Conservation (phyloP, 2,329 filamentous ascomycete genomes). For the Penicillium brasilianum region DNA sequence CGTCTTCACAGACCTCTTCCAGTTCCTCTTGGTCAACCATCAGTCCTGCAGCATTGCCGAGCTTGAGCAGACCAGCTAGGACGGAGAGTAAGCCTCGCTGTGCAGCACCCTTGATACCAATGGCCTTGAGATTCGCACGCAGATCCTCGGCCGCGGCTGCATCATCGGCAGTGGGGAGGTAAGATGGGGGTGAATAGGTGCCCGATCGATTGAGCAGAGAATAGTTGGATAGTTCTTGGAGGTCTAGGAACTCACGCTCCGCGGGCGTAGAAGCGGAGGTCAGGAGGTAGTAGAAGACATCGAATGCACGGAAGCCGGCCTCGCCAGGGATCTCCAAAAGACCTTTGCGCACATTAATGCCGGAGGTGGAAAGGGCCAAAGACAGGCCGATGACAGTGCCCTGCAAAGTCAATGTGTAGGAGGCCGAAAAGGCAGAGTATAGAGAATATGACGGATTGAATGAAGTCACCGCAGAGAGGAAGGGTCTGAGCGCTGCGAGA, state of each 20-base stretch:
- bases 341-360: constrained; percentile 81
- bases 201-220: constrained; percentile 78
- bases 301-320: constrained; percentile 86
- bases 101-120: constrained; percentile 87
- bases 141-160: constrained; percentile 93
- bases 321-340: constrained; percentile 80
- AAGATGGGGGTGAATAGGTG: constrained; percentile 84
- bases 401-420: constrained; percentile 78
- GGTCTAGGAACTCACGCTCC: constrained; percentile 84
- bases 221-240: constrained; percentile 79
- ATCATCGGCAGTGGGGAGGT: constrained; percentile 91
- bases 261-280: constrained; percentile 87
- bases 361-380: constrained; percentile 80
- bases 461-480: constrained; percentile 84
- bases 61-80: constrained; percentile 83
- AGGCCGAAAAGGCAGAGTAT: constrained; percentile 79
- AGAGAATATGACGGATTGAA: constrained; percentile 83
- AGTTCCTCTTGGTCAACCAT: constrained; percentile 81
- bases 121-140: constrained; percentile 80
- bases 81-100: constrained; percentile 84
- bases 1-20: constrained; percentile 87
- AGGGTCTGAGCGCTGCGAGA: constrained; percentile 80
- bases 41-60: constrained; percentile 89
- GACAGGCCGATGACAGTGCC: constrained; percentile 78
- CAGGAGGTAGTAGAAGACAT: constrained; percentile 96